Conservation (phyloP, 257 asterid species). For the Lantana camara region DNA sequence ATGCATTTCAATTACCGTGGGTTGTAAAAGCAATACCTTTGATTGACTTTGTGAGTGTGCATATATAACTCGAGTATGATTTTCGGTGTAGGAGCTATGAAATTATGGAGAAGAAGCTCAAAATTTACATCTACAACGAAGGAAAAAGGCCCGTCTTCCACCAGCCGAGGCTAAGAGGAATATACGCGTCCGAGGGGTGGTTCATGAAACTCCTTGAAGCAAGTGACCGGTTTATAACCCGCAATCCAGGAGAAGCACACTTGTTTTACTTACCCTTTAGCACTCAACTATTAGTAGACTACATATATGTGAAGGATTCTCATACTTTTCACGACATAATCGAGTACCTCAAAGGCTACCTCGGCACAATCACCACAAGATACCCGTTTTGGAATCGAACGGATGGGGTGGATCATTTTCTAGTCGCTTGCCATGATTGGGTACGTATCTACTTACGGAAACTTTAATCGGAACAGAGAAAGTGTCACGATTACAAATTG, state of each 20-base stretch:
- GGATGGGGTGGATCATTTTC: constrained; percentile 43
- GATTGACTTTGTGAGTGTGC: background rate
- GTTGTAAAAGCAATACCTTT: no score
- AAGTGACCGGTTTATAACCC: constrained; percentile 33
- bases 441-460: no score
- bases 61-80: no score
- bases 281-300: constrained; percentile 39
- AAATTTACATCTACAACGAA: constrained; percentile 42
- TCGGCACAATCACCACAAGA: constrained; percentile 24
- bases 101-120: constrained; percentile 45
- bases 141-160: constrained; percentile 45
- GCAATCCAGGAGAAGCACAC: constrained; percentile 40
- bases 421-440: constrained; percentile 58
- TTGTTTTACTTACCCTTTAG: constrained; percentile 50
- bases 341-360: constrained; percentile 28
- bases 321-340: constrained; percentile 36
- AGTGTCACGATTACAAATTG: no score
- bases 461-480: no score
- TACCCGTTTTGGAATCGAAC: constrained; percentile 50
- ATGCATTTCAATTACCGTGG: background rate
- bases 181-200: constrained; percentile 59
- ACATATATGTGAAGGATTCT: constrained; percentile 37
- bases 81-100: constrained; percentile 43
- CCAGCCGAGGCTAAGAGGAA: constrained; percentile 42
- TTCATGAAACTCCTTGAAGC: constrained; percentile 46